Conservation (phyloP, 148 eudicot genomes). For the Amaranthus palmeri region DNA sequence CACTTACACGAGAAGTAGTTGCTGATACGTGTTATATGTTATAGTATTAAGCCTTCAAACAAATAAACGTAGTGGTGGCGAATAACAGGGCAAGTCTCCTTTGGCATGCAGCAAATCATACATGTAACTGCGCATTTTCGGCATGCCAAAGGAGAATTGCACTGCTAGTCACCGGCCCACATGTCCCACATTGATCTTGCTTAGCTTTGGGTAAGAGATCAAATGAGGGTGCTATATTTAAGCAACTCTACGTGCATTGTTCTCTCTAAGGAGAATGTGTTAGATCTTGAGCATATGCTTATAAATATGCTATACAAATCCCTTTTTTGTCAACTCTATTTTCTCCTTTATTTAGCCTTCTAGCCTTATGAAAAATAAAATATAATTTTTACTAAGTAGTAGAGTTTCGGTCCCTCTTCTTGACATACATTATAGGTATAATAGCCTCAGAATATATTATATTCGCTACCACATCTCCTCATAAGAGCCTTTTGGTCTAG, state of each 20-base stretch:
- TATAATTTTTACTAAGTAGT: neutral
- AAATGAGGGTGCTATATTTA: neutral
- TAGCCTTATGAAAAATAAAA: neutral
- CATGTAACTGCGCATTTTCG: neutral
- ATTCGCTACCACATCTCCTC: no score
- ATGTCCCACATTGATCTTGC: neutral
- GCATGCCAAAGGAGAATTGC: conserved; percentile 27
- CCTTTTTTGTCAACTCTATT: neutral
- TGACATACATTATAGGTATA: no score
- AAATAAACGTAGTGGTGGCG: conserved; percentile 2
- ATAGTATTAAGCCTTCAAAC: no score
- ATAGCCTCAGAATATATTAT: no score
- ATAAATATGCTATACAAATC: neutral
- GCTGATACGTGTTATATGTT: no score
- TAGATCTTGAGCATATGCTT: neutral
- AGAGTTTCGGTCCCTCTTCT: neutral
- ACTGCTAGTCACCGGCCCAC: conserved; percentile 20
- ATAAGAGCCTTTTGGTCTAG: no score
- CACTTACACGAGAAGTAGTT: no score
- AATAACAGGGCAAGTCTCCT: conserved; percentile 33
- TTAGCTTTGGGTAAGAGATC: neutral
- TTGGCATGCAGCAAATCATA: conserved; percentile 16
- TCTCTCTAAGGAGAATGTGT: neutral
- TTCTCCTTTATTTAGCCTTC: neutral
- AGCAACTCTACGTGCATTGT: neutral